A percentile compares a stretch with the other conserved stretches of the same genome.
Conservation (phyloP, 1,284 basidiomycete species). For the Moesziomyces antarcticus region DNA sequence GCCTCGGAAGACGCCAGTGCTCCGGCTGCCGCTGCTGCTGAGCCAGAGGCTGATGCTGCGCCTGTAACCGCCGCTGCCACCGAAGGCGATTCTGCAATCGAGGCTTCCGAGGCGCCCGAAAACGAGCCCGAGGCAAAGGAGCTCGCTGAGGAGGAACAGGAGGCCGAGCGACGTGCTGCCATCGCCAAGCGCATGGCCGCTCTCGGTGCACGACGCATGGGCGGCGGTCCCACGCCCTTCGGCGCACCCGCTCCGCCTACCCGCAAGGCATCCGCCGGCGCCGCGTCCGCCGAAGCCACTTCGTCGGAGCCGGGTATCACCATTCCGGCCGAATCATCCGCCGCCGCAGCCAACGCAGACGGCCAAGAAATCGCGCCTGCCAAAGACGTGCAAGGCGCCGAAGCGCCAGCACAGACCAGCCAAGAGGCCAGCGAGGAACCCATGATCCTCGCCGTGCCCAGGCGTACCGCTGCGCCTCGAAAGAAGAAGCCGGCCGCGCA, state of each 20-base stretch:
- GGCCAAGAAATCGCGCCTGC: conserved; percentile 4
- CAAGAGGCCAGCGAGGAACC: conserved; percentile 24
- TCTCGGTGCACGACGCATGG: conserved; percentile 62
- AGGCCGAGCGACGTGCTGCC: conserved; percentile 54
- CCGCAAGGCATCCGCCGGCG: conserved; percentile 20
- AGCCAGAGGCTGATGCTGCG: conserved; percentile 1
- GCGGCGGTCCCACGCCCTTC: conserved; percentile 37
- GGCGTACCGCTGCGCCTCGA: conserved; percentile 55
- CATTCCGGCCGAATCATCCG: conserved; percentile 13
- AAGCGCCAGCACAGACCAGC: conserved; percentile 10
- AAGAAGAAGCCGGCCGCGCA: conserved; percentile 41
- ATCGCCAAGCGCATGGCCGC: conserved; percentile 64
- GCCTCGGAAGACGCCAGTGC: conserved; percentile 1
- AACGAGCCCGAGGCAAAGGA: conserved; percentile 27
- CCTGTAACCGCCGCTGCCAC: background rate
- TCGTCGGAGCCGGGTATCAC: conserved; percentile 43
- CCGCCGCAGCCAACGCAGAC: conserved; percentile 1
- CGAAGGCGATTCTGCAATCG: conserved; percentile 3
- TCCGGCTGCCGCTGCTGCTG: background rate
- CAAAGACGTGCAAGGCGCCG: background rate
- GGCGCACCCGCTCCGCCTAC: conserved; percentile 34
- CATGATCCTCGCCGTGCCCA: conserved; percentile 55
- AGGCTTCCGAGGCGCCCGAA: conserved; percentile 14
- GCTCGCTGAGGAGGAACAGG: conserved; percentile 52
- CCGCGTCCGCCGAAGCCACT: conserved; percentile 28